A percentile compares a stretch with the other conserved stretches of the same genome.
These are phyloP conservation scores for Euryodendron excelsum DNA, from an alignment of 148 eudicot genomes.

Conservation along the genomic window DNA sequence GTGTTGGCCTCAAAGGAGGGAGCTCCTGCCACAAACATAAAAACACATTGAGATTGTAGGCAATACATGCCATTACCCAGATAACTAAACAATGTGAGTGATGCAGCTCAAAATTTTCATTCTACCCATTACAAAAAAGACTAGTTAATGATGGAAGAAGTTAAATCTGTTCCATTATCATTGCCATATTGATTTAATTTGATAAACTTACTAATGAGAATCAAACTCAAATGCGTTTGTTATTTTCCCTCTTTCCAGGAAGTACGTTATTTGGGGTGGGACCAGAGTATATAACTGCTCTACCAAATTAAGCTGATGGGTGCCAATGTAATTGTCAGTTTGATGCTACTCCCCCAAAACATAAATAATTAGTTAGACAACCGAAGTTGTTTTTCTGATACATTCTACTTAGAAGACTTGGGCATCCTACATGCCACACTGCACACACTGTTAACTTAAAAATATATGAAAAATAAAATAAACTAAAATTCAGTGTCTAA, in stretches of 20 bases:
- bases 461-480: not conserved
- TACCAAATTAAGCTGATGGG: not conserved
- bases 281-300: not conserved
- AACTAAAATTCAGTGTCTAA: not conserved
- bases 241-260: not conserved
- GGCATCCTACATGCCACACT: not conserved
- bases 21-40: slow-evolving; percentile 23
- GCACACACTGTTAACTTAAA: not conserved
- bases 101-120: slow-evolving; percentile 13
- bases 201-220: not conserved
- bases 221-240: not conserved
- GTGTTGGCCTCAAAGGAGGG: slow-evolving; percentile 18
- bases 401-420: not conserved
- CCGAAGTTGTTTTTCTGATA: not conserved
- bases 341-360: not conserved
- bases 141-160: not conserved
- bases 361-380: not conserved
- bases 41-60: not conserved
- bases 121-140: not conserved
- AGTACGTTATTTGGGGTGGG: not conserved
- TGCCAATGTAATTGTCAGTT: not conserved
- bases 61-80: not conserved
- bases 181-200: not conserved
- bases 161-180: not conserved
- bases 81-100: not conserved